Percentiles rank a stretch among this genome's conserved stretches.
phyloP scores from a whole-genome alignment of 257 asterid genomes.

The Salvia rosmarinus region DNA sequence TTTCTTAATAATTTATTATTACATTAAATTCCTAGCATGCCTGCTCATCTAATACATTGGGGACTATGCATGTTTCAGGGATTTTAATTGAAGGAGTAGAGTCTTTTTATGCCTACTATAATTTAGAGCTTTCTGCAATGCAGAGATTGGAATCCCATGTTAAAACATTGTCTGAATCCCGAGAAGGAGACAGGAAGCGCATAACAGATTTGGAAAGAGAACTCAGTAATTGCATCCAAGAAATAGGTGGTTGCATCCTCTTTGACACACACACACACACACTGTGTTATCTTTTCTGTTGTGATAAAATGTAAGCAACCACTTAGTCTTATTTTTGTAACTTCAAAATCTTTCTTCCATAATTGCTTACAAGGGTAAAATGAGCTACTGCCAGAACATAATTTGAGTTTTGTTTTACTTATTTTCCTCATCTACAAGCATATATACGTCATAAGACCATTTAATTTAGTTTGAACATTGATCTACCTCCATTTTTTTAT shows the following conservation, averaged over 20 bases:
- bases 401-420: neutral
- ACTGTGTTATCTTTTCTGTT: neutral
- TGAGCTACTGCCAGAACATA: conserved; percentile 17
- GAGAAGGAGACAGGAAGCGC: conserved; percentile 68
- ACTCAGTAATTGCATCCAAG: conserved; percentile 72
- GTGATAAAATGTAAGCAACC: neutral
- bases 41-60: no score
- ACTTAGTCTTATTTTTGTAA: conserved; percentile 3
- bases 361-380: neutral
- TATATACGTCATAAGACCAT: neutral
- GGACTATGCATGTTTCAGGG: no score
- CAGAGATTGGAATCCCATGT: conserved; percentile 78
- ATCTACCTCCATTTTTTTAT: no score
- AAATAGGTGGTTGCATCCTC: conserved; percentile 67
- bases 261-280: neutral
- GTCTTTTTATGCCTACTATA: neutral
- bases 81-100: conserved; percentile 2
- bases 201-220: conserved; percentile 81
- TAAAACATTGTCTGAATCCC: conserved; percentile 64
- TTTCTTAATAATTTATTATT: no score
- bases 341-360: conserved; percentile 19
- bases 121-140: conserved; percentile 33
- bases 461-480: neutral
- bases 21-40: no score
- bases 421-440: neutral